Conservation (phyloP, 2,329 filamentous ascomycete species). For the Tolypocladium endophyticum region DNA sequence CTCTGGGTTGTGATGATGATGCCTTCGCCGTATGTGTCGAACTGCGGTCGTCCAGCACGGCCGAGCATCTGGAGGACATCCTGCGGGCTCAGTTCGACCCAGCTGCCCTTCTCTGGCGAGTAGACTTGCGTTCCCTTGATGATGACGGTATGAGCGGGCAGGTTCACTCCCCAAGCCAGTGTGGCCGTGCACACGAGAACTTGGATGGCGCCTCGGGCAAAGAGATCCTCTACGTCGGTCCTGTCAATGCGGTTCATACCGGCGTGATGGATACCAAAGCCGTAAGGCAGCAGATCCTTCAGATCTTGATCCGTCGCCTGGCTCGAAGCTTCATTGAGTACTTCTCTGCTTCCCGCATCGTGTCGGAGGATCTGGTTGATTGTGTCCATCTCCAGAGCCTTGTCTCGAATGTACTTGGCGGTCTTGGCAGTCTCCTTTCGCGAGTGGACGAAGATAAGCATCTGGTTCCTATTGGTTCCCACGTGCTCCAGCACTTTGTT, state of each 20-base stretch:
- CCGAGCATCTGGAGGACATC: slow-evolving; percentile 98
- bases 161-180: slow-evolving; percentile 97
- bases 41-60: slow-evolving; percentile 91
- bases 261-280: slow-evolving; percentile 96
- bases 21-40: slow-evolving; percentile 94
- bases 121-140: slow-evolving; percentile 99
- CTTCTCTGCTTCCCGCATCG: slow-evolving; percentile 84
- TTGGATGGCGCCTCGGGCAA: slow-evolving; percentile 81
- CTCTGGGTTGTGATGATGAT: slow-evolving; percentile 95
- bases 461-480: slow-evolving; percentile 85
- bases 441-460: slow-evolving; percentile 98
- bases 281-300: slow-evolving; percentile 90
- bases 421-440: slow-evolving; percentile 98
- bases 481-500: slow-evolving; percentile 96
- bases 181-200: slow-evolving; percentile 96
- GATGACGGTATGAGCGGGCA: slow-evolving; percentile 94
- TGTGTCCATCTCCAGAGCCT: slow-evolving; percentile 91
- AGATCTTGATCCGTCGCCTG: slow-evolving; percentile 76
- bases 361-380: slow-evolving; percentile 92
- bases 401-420: slow-evolving; percentile 89
- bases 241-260: slow-evolving; percentile 95
- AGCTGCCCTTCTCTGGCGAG: slow-evolving; percentile 95
- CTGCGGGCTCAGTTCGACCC: slow-evolving; percentile 95
- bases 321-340: slow-evolving; percentile 74
- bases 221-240: slow-evolving; percentile 89